Evolutionary conservation across 2,329 filamentous ascomycete species (phyloP).

Genomic region (Periconia sp.): DNA sequence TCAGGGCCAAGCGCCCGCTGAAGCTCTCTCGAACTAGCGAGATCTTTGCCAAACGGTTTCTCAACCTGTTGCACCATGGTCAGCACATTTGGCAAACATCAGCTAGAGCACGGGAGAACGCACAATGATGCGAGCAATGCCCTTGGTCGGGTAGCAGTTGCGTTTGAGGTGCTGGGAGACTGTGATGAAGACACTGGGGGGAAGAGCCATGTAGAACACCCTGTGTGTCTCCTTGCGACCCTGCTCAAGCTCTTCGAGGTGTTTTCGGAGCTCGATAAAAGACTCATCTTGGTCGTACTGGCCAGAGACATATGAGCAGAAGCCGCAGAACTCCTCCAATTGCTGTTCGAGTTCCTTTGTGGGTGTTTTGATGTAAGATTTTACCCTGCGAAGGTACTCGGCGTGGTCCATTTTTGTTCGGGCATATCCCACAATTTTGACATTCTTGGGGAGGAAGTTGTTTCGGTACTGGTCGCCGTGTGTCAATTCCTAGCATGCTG

Average conservation of each 20-base stretch:
- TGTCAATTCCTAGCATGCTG: slow-evolving; percentile 19
- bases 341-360: slow-evolving; percentile 97
- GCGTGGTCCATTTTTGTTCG: slow-evolving; percentile 99
- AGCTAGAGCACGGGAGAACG: slow-evolving; percentile 34
- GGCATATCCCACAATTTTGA: slow-evolving; percentile 97
- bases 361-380: slow-evolving; percentile 97
- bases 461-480: slow-evolving; percentile 76
- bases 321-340: slow-evolving; percentile 81
- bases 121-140: slow-evolving; percentile 93
- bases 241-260: slow-evolving; percentile 82
- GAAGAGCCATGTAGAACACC: slow-evolving; percentile 98
- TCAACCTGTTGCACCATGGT: slow-evolving; percentile 67
- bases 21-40: slow-evolving; percentile 88
- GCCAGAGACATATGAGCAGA: slow-evolving; percentile 93
- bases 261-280: slow-evolving; percentile 81
- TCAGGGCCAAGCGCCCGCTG: slow-evolving; percentile 94
- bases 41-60: slow-evolving; percentile 98
- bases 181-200: slow-evolving; percentile 95
- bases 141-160: slow-evolving; percentile 91
- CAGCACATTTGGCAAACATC: slow-evolving; percentile 11
- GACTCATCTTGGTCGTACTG: slow-evolving; percentile 98
- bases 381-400: slow-evolving; percentile 91
- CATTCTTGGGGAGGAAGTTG: slow-evolving; percentile 95
- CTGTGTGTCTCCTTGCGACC: slow-evolving; percentile 82
- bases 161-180: slow-evolving; percentile 97